These are phyloP conservation scores for Penicillium daleae DNA, from an alignment of 495 filamentous ascomycete genomes.

Conservation along the genomic window DNA sequence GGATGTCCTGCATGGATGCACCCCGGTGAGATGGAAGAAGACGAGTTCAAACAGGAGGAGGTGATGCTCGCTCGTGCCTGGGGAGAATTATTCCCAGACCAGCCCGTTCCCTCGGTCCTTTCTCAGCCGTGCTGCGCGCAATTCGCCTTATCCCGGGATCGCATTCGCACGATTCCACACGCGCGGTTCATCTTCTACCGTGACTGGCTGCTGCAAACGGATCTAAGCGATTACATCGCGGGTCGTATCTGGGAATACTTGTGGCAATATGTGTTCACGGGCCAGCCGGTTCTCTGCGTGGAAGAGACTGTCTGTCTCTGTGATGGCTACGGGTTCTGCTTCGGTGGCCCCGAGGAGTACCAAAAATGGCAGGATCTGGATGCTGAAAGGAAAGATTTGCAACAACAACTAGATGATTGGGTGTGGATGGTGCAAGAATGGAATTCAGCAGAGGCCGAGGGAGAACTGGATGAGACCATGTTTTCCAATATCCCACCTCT, in stretches of 20 bases:
- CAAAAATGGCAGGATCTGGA: slow-evolving; percentile 49
- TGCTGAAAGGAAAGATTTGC: slow-evolving; percentile 42
- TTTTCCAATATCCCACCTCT: slow-evolving; percentile 42
- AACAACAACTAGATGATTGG: slow-evolving; percentile 56
- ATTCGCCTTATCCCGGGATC: slow-evolving; percentile 62
- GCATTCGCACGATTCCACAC: slow-evolving; percentile 59
- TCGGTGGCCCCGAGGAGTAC: slow-evolving; percentile 61
- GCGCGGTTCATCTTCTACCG: slow-evolving; percentile 65
- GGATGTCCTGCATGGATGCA: slow-evolving; percentile 72
- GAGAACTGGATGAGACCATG: slow-evolving; percentile 34
- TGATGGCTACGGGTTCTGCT: slow-evolving; percentile 78
- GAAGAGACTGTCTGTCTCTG: slow-evolving; percentile 73
- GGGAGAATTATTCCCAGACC: slow-evolving; percentile 59
- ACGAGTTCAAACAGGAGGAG: slow-evolving; percentile 64
- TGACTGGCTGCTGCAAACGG: slow-evolving; percentile 69
- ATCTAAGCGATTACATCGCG: slow-evolving; percentile 65
- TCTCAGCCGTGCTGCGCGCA: slow-evolving; percentile 70
- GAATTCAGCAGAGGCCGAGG: slow-evolving; percentile 37
- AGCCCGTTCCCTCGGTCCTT: slow-evolving; percentile 55
- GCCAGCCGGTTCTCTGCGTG: slow-evolving; percentile 61
- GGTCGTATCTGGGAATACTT: slow-evolving; percentile 78
- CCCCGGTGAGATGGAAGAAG: slow-evolving; percentile 54
- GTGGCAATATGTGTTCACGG: slow-evolving; percentile 73
- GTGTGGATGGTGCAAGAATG: slow-evolving; percentile 40
- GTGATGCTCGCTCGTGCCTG: slow-evolving; percentile 56